A percentile compares a stretch with the other conserved stretches of the same genome.
Evolutionary conservation across 306 rosid species (phyloP).

Genomic region (Mimosa bimucronata): DNA sequence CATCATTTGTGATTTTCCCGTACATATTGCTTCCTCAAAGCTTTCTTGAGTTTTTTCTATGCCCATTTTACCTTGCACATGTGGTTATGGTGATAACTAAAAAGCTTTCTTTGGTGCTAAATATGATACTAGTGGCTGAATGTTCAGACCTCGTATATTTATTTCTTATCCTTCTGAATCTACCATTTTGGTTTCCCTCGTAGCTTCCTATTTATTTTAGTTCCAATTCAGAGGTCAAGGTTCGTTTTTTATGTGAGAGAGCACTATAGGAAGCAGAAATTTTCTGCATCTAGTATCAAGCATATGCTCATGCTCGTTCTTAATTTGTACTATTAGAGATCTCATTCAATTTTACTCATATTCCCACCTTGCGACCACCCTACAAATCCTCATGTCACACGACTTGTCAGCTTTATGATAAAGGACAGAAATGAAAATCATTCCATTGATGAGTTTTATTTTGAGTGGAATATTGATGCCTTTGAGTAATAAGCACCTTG

Average conservation of each 20-base stretch:
- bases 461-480: constrained; percentile 21
- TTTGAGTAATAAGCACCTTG: background rate
- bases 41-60: background rate
- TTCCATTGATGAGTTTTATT: constrained; percentile 5
- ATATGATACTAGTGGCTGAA: constrained; percentile 1
- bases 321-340: background rate
- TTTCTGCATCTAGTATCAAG: background rate
- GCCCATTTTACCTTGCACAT: background rate
- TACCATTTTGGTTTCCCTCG: background rate
- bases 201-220: background rate
- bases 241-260: background rate
- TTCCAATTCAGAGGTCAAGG: constrained; percentile 10
- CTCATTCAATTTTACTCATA: background rate
- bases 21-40: background rate
- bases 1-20: background rate
- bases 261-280: background rate
- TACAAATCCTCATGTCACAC: background rate
- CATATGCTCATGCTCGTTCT: constrained; percentile 19
- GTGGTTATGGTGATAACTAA: background rate
- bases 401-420: background rate
- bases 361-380: background rate
- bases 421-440: background rate
- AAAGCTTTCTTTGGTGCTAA: background rate
- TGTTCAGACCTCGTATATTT: constrained; percentile 1
- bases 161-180: background rate